Base-by-base conservation (phyloP, 2,329 filamentous ascomycete genomes). In the Pseudogymnoascus sp. region DNA sequence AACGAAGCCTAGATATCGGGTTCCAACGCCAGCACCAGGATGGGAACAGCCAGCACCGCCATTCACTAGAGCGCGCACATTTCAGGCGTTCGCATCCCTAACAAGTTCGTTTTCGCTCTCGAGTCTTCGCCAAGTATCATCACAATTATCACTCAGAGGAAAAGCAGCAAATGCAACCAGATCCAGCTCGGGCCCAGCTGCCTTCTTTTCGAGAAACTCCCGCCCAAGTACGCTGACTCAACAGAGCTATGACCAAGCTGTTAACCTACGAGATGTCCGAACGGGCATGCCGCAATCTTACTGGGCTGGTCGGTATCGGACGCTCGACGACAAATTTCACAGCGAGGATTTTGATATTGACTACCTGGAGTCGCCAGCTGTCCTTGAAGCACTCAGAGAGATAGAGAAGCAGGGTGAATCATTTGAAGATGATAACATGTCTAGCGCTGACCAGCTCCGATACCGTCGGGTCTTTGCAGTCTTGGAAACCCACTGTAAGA, bases 271-370 rank as follows among this genome's bases (percentile, higher is more conserved):
- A 29, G 63, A 73, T 23, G 71, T 84, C 12, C 69, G 70, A 60
- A 73, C 69, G 0, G 76, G 80, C 1, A 78, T 81, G 67, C 73
- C 78, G 5, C 77, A 78, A 1, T 72, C 76, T 2, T 88, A 86
- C 71, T 89, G 86, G 86, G 76, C 78, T 10, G 86, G 86, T 16
- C 82, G 86, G 39, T 86, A 87, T 69, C 74, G 79, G 60, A 74
- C 82, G 2, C 72, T 87, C 0, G 77, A 81, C 60, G 84, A 88
- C 72, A 78, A 77, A n/a, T 78, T 80, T 65, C 76, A 75, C 61
- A 77, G 74, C 63, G 78, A 81, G 66, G 68, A 70, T 23, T 70
- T 80, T 21, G 63, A 31, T 19, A 29, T 60, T 6, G 16, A 23
- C 4, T 60, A 64, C 41, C 59, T 62, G 1, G 45, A 62, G 10